Evolutionary conservation across 306 rosid genomes (phyloP), one percentile per base, ranked within the genome.

Genomic region (Quercus mongolica): DNA sequence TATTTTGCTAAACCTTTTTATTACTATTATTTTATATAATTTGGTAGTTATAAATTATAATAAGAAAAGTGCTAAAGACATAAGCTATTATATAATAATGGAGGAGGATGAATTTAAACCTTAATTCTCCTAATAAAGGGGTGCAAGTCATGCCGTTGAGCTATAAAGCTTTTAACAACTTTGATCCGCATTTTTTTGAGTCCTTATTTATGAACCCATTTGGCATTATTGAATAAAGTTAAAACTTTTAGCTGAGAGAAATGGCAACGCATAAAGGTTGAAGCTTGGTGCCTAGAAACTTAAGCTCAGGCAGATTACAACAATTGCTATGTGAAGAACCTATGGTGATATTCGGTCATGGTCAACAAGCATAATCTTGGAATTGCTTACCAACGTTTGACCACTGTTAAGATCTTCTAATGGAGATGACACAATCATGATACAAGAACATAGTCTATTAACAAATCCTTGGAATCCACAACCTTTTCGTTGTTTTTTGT

Each of bases 231-330:
- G 41, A 6, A 35, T 35, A 6, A 6, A 35, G 41, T 35, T 6
- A 35, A 35, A 6, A 35, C 41, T 35, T 35, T 35, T 35, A 1
- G 41, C 83, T 1, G 88, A 90, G 5, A 87, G 88, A 62, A 86
- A 80, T 67, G 75, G 81, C 44, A 84, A 79, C 35, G 73, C 73
- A 51, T 82, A 58, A 88, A 69, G 78, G 31, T 38, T 12, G 33
- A 74, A 69, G 51, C 30, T 80, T 61, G 71, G 35, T 54, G 74
- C 51, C 56, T 57, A 62, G 78, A 56, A 38, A 79, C 76, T 75
- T 23, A 79, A 73, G 69, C 9, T 9, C 55, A 30, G 83, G 80
- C 77, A 67, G 83, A 73, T 79, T 31, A 38, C 71, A 69, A 35
- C 63, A 33, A 80, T 62, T 49, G 41, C 74, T 70, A 35, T 55